phyloP scores from a whole-genome alignment of 1,139 yeast genomes.

The Blastobotrys serpentis region DNA sequence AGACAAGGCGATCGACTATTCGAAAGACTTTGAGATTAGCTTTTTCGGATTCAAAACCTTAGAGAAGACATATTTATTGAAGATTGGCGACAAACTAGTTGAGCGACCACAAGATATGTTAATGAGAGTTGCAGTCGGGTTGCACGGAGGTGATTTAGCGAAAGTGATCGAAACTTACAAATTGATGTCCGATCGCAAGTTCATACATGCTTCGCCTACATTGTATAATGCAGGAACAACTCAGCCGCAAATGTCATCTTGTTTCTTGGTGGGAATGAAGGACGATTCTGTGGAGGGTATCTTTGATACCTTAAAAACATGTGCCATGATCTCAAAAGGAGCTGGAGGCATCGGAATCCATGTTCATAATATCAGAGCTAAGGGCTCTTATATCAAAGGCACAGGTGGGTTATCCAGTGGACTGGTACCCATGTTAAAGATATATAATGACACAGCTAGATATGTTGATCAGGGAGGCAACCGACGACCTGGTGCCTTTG shows the following conservation, averaged over 20 bases:
- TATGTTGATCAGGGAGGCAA: conserved; percentile 88
- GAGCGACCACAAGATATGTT: conserved; percentile 81
- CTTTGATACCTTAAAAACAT: conserved; percentile 69
- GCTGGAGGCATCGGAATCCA: conserved; percentile 87
- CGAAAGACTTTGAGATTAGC: conserved; percentile 64
- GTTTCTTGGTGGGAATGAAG: conserved; percentile 75
- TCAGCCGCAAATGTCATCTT: conserved; percentile 71
- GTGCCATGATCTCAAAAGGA: conserved; percentile 74
- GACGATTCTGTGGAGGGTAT: conserved; percentile 83
- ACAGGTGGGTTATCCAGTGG: conserved; percentile 78
- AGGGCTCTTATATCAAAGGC: conserved; percentile 72
- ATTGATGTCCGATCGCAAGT: conserved; percentile 70
- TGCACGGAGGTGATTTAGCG: conserved; percentile 65
- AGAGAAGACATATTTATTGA: conserved; percentile 65
- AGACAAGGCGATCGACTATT: conserved; percentile 62
- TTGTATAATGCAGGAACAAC: conserved; percentile 79
- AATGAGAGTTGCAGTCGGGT: conserved; percentile 78
- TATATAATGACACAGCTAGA: conserved; percentile 80
- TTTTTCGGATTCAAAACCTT: conserved; percentile 77
- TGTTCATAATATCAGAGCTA: conserved; percentile 68
- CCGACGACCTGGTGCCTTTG: conserved; percentile 84
- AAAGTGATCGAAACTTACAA: conserved; percentile 67
- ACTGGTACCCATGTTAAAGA: conserved; percentile 78
- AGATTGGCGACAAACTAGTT: conserved; percentile 57
- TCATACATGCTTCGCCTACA: conserved; percentile 82